Conservation (phyloP, 768 basidiomycete species). For the Russula sp. region DNA sequence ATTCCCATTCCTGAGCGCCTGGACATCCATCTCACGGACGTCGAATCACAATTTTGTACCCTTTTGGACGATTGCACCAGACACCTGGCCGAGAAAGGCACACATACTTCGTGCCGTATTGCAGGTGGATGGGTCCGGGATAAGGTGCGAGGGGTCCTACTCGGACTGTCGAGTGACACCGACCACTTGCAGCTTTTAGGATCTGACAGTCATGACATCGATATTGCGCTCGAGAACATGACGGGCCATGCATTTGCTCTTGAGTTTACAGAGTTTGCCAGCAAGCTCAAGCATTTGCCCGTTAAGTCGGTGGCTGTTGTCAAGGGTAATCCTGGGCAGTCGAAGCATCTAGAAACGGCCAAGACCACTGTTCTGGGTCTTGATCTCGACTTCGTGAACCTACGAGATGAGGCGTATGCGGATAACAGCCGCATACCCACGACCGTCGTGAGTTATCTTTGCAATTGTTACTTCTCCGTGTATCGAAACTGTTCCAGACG, state of each 20-base stretch:
- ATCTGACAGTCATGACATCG: slow-evolving; percentile 81
- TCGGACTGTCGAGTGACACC: neutral
- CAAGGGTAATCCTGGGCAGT: slow-evolving; percentile 92
- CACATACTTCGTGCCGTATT: slow-evolving; percentile 70
- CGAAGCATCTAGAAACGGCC: slow-evolving; percentile 96
- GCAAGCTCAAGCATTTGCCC: slow-evolving; percentile 41
- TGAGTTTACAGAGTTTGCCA: slow-evolving; percentile 58
- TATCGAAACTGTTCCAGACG: slow-evolving; percentile 38
- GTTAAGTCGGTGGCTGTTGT: slow-evolving; percentile 70
- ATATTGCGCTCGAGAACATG: slow-evolving; percentile 82
- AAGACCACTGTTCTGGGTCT: slow-evolving; percentile 71
- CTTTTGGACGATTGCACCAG: slow-evolving; percentile 76
- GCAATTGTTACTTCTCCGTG: neutral
- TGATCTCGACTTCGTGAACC: slow-evolving; percentile 90
- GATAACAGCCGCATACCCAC: slow-evolving; percentile 84
- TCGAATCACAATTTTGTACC: slow-evolving; percentile 61
- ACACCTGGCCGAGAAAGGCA: slow-evolving; percentile 44
- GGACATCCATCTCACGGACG: slow-evolving; percentile 51
- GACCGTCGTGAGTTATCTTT: slow-evolving; percentile 50
- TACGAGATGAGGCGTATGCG: slow-evolving; percentile 89
- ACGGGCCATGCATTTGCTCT: slow-evolving; percentile 89
- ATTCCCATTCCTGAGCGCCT: slow-evolving; percentile 29
- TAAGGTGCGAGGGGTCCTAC: slow-evolving; percentile 54
- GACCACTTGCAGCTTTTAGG: slow-evolving; percentile 57
- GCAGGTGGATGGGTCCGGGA: slow-evolving; percentile 99